A percentile compares a stretch with the other conserved stretches of the same genome.
Evolutionary conservation across 306 rosid genomes (phyloP).

Genomic region (Aeschynomene evenia): DNA sequence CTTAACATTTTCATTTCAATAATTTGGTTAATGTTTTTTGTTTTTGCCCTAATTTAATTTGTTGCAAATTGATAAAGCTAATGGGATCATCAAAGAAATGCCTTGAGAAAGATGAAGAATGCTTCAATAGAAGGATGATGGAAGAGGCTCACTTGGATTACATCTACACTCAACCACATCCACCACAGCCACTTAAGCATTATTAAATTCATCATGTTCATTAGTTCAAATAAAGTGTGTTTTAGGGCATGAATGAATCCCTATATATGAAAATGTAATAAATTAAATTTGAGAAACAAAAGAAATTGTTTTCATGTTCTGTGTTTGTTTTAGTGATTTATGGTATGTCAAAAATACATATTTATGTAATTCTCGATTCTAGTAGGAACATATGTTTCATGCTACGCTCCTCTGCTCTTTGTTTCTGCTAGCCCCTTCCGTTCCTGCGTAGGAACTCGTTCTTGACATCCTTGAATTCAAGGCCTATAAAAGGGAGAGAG

Average conservation of each 20-base stretch:
- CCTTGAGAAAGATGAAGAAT: conserved; percentile 42
- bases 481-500: too few species aligned
- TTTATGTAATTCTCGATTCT: too few species aligned
- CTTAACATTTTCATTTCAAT: too few species aligned
- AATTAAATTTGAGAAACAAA: background rate
- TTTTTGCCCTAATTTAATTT: background rate
- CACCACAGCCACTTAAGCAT: conserved; percentile 30
- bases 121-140: conserved; percentile 58
- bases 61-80: conserved; percentile 14
- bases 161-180: conserved; percentile 59
- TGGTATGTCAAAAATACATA: too few species aligned
- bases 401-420: too few species aligned
- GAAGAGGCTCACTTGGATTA: conserved; percentile 83
- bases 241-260: conserved; percentile 10
- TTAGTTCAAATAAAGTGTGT: background rate
- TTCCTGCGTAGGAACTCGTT: too few species aligned
- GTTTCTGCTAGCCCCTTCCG: too few species aligned
- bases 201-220: background rate
- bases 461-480: too few species aligned
- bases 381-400: too few species aligned
- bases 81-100: conserved; percentile 52
- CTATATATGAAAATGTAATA: background rate
- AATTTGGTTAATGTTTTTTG: background rate
- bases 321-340: too few species aligned
- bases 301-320: too few species aligned